Evolutionary conservation across 2,329 filamentous ascomycete genomes (phyloP), one percentile per base, ranked within the genome.

Genomic region (Blumeria hordei): DNA sequence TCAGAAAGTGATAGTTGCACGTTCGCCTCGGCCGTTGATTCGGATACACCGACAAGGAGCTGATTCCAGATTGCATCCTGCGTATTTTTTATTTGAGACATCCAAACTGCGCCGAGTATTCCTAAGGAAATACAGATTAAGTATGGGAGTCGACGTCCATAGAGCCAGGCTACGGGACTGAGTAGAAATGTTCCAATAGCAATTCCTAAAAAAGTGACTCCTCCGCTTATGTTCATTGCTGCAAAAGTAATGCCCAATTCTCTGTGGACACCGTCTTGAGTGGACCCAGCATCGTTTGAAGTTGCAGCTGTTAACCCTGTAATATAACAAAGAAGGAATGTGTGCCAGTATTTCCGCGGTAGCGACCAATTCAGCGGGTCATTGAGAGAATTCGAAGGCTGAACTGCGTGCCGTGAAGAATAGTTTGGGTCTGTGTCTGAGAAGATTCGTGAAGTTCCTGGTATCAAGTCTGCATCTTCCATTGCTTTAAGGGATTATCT

Each of bases 1-100:
- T 77, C 75, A 7, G 74, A 72, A 33, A 78, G 66, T 1, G 73
- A 76, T n/a, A 76, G 64, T 60, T 78, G 75, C 6, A 74, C 74
- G 34, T 73, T 70, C 0, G 75, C 74, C 62, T 78, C 75, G 1
- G 73, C 74, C 44, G 73, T 73, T 8, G 73, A 70, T 63, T 77
- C 74, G 4, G 74, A 76, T 2, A 74, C 74, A 14, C 75, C 75
- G 2, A 77, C 72, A 55, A 77, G 77, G 2, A 77, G 67, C 61
- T 77, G 75, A 50, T 72, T 73, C 69, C 72, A 75, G 55, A 77
- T 70, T 2, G 72, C 70, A 56, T 75, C 72, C 14, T 65, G 62
- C 1, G 66, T 67, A 21, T 61, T 69, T 52, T 68, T 60, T 10
- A 72, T 66, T 28, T 65, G 65, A 8, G 73, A 73, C 52, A 77